Percentiles rank a stretch among this genome's conserved stretches.
These are phyloP conservation scores for Ambrosiella cleistominuta DNA, from an alignment of 2,329 filamentous ascomycete species.

Conservation along the genomic window DNA sequence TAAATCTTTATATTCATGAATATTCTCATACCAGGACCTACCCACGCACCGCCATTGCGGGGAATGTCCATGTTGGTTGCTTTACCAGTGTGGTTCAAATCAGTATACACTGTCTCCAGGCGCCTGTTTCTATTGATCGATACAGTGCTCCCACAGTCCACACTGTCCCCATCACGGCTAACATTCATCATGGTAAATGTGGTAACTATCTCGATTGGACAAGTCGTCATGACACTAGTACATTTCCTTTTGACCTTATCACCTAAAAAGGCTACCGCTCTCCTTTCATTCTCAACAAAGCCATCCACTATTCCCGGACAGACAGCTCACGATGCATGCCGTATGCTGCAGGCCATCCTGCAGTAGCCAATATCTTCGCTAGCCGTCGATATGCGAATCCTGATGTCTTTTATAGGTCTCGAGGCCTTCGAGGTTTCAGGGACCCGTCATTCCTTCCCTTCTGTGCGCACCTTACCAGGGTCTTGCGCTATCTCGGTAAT, in stretches of 20 bases:
- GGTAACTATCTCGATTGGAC: background rate
- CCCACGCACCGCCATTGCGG: no score
- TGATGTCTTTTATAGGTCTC: background rate
- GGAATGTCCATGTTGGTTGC: no score
- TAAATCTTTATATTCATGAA: no score
- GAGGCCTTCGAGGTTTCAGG: no score
- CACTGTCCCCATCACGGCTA: background rate
- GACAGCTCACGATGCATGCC: background rate
- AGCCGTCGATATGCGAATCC: background rate
- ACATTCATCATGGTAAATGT: background rate
- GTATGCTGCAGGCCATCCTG: background rate
- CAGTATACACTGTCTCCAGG: no score
- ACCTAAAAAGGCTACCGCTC: background rate
- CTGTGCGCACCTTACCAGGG: no score
- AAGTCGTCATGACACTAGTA: background rate
- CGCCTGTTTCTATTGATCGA: no score
- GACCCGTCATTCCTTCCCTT: no score
- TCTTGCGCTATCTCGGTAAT: slow-evolving; percentile 8
- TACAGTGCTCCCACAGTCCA: background rate
- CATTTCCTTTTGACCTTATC: background rate
- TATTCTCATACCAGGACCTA: no score
- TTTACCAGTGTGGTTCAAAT: no score
- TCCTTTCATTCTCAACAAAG: no score
- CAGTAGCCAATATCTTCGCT: background rate
- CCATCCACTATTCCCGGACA: background rate